phyloP scores from a whole-genome alignment of 202 grass and related monocot species.

The Alloteropsis angusta region DNA sequence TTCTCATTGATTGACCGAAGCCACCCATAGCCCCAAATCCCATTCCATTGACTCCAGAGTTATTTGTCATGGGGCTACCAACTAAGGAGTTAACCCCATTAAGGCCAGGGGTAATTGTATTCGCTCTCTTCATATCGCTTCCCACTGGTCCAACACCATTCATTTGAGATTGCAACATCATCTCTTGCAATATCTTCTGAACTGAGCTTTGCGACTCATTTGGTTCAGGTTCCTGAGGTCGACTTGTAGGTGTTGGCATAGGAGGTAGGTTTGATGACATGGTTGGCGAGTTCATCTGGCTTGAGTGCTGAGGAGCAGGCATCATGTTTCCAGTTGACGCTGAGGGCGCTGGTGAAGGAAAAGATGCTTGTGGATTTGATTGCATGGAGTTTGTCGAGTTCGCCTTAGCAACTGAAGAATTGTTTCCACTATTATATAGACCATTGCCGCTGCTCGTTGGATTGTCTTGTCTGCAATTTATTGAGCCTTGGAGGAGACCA shows the following conservation, averaged over 20 bases:
- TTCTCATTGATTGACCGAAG: slow-evolving; percentile 36
- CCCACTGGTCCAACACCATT: slow-evolving; percentile 37
- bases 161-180: slow-evolving; percentile 71
- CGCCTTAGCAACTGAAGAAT: slow-evolving; percentile 33
- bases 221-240: slow-evolving; percentile 43
- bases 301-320: slow-evolving; percentile 36
- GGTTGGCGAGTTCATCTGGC: slow-evolving; percentile 35
- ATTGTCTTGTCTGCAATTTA: slow-evolving; percentile 45
- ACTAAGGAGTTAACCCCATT: slow-evolving; percentile 44
- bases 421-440: slow-evolving; percentile 29
- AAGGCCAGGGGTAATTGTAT: slow-evolving; percentile 28
- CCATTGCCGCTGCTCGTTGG: slow-evolving; percentile 31
- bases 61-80: slow-evolving; percentile 41
- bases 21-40: slow-evolving; percentile 33
- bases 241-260: slow-evolving; percentile 45
- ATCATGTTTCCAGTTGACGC: slow-evolving; percentile 31
- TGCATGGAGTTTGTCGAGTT: slow-evolving; percentile 46
- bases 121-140: slow-evolving; percentile 43
- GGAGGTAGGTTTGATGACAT: slow-evolving; percentile 38
- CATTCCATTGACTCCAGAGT: slow-evolving; percentile 32
- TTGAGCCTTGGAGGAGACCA: slow-evolving; percentile 45
- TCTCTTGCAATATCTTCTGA: slow-evolving; percentile 70
- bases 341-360: slow-evolving; percentile 23
- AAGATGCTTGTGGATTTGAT: slow-evolving; percentile 35
- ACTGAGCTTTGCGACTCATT: slow-evolving; percentile 70